Percentiles rank a stretch among this genome's conserved stretches.
These are phyloP conservation scores for Cryptococcus amylolentus DNA, from an alignment of 1,284 basidiomycete genomes.

Conservation along the genomic window DNA sequence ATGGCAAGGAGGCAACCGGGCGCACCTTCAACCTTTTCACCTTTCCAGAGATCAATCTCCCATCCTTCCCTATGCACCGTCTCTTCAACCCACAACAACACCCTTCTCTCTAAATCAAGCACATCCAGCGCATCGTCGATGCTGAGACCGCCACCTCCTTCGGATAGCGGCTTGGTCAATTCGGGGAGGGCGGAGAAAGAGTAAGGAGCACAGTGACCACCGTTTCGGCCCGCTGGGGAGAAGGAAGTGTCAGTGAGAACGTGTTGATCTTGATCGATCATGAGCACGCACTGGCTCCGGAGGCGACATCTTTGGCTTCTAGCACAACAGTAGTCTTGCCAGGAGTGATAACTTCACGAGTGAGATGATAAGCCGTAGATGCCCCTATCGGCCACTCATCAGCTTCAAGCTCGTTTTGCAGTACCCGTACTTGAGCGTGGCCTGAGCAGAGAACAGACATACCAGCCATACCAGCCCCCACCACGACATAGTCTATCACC, in stretches of 20 bases:
- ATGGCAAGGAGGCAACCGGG: not conserved
- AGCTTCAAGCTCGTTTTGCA: not conserved
- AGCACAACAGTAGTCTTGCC: conserved; percentile 26
- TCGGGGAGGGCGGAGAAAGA: conserved; percentile 20
- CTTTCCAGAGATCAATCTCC: conserved; percentile 33
- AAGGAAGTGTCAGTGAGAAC: not conserved
- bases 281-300: conserved; percentile 31
- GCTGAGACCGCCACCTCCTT: conserved; percentile 35
- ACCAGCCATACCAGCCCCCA: conserved; percentile 27
- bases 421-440: not conserved
- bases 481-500: conserved; percentile 25
- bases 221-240: conserved; percentile 38
- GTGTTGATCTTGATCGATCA: not conserved
- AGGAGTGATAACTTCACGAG: conserved; percentile 23
- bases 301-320: conserved; percentile 39
- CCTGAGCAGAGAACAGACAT: not conserved
- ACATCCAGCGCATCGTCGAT: conserved; percentile 49
- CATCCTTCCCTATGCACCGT: conserved; percentile 52
- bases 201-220: conserved; percentile 38
- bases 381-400: conserved; percentile 13
- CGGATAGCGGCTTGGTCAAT: conserved; percentile 21
- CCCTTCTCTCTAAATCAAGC: conserved; percentile 61
- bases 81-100: conserved; percentile 63
- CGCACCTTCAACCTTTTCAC: conserved; percentile 27
- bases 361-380: conserved; percentile 32